A percentile compares a stretch with the other conserved stretches of the same genome.
Evolutionary conservation across 768 basidiomycete species (phyloP).

Genomic region (Xerocomellus intermedius): DNA sequence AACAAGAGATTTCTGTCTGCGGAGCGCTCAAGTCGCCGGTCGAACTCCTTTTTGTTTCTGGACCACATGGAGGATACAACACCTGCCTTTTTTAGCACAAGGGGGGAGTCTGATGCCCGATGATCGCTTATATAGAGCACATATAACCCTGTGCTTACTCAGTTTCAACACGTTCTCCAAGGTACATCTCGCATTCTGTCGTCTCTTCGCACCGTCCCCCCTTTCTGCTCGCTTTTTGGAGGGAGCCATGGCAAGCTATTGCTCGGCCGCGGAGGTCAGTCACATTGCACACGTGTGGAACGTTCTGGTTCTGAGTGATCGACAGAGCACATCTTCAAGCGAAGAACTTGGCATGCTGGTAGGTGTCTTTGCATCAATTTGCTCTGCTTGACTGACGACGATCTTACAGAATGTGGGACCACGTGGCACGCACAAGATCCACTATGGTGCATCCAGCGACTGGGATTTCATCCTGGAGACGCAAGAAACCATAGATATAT

Average conservation of each 20-base stretch:
- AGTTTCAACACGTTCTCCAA: conserved; percentile 3
- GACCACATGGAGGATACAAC: conserved; percentile 26
- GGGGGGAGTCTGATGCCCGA: conserved; percentile 12
- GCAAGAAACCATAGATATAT: conserved; percentile 55
- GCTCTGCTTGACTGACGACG: neutral
- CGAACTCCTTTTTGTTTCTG: conserved; percentile 26
- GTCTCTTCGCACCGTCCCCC: neutral
- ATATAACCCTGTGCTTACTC: conserved; percentile 16
- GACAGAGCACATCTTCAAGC: conserved; percentile 24
- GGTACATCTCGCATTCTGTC: neutral
- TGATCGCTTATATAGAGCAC: conserved; percentile 6
- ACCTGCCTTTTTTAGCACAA: conserved; percentile 33
- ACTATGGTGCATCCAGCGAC: conserved; percentile 55
- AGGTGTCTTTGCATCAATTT: neutral
- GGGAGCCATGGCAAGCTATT: conserved; percentile 23
- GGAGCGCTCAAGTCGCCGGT: conserved; percentile 11
- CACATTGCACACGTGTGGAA: neutral
- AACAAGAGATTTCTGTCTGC: conserved; percentile 9
- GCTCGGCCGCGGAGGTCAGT: conserved; percentile 32
- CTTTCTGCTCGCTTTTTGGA: neutral
- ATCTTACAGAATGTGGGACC: conserved; percentile 30
- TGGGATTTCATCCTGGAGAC: conserved; percentile 69
- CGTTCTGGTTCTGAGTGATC: conserved; percentile 6
- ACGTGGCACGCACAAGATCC: conserved; percentile 59
- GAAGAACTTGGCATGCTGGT: conserved; percentile 21